These are phyloP conservation scores for Cytospora chrysosperma DNA, from an alignment of 2,329 filamentous ascomycete genomes.

Conservation along the genomic window DNA sequence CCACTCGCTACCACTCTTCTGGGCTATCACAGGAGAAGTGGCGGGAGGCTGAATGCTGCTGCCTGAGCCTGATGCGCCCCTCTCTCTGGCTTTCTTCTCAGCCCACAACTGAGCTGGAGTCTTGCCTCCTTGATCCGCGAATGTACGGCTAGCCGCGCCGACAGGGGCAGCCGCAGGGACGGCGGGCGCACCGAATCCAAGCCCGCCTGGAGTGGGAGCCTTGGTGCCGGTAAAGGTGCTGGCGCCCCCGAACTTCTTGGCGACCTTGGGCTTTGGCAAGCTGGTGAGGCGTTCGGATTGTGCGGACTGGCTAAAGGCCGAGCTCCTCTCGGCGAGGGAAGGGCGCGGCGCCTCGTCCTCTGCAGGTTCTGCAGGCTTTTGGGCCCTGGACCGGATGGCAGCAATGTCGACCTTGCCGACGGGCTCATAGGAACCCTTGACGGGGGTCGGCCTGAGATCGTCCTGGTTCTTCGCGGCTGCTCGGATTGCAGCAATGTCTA, in stretches of 20 bases:
- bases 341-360: slow-evolving; percentile 46
- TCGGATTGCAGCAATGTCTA: slow-evolving; percentile 92
- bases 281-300: slow-evolving; percentile 79
- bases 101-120: slow-evolving; percentile 97
- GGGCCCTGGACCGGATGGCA: slow-evolving; percentile 81
- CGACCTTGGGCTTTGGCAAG: slow-evolving; percentile 91
- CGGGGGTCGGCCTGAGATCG: slow-evolving; percentile 78
- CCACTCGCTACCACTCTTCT: slow-evolving; percentile 79
- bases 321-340: slow-evolving; percentile 71
- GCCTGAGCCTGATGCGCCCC: slow-evolving; percentile 50
- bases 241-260: slow-evolving; percentile 78
- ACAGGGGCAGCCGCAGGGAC: slow-evolving; percentile 62
- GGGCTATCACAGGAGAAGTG: slow-evolving; percentile 59
- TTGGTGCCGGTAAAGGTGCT: slow-evolving; percentile 83
- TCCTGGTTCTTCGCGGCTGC: slow-evolving; percentile 66
- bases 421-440: slow-evolving; percentile 93
- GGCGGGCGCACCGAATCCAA: slow-evolving; percentile 61
- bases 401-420: slow-evolving; percentile 97
- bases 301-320: slow-evolving; percentile 62
- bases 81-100: slow-evolving; percentile 88
- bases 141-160: slow-evolving; percentile 83
- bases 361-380: slow-evolving; percentile 56
- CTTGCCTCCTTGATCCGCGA: slow-evolving; percentile 92
- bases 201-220: slow-evolving; percentile 72
- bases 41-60: slow-evolving; percentile 43